A percentile compares a stretch with the other conserved stretches of the same genome.
phyloP scores from a whole-genome alignment of 2,329 filamentous ascomycete species.

The Aspergillus candidus region DNA sequence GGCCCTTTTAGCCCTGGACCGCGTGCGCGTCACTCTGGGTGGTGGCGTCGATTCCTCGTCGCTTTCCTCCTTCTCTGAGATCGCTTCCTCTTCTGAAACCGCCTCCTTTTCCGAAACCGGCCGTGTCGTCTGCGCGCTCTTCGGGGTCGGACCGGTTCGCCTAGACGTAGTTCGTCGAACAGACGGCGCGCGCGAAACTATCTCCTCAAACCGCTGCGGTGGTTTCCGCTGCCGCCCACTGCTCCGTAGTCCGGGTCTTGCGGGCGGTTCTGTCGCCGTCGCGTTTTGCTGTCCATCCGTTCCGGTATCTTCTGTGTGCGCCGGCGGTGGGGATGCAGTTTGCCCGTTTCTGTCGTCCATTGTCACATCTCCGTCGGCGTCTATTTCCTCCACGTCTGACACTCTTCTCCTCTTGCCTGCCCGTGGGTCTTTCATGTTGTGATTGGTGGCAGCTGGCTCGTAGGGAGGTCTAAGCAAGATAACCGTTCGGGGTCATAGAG shows the following conservation, averaged over 20 bases:
- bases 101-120: slow-evolving; percentile 14
- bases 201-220: slow-evolving; percentile 28
- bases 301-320: slow-evolving; percentile 11
- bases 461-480: background rate
- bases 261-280: slow-evolving; percentile 17
- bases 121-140: slow-evolving; percentile 18
- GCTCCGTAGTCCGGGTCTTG: slow-evolving; percentile 23
- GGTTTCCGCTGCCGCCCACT: slow-evolving; percentile 32
- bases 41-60: slow-evolving; percentile 3
- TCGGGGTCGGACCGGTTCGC: slow-evolving; percentile 15
- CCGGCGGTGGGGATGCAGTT: slow-evolving; percentile 9
- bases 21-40: slow-evolving; percentile 20
- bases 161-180: slow-evolving; percentile 16
- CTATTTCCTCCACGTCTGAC: slow-evolving; percentile 20
- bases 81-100: slow-evolving; percentile 15
- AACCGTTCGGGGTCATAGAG: too few relatives aligned
- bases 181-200: slow-evolving; percentile 16
- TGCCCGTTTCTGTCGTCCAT: slow-evolving; percentile 21
- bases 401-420: slow-evolving; percentile 33
- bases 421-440: slow-evolving; percentile 29
- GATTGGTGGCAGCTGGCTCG: too few relatives aligned
- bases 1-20: slow-evolving; percentile 18
- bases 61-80: slow-evolving; percentile 9
- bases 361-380: slow-evolving; percentile 27
- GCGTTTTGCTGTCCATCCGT: slow-evolving; percentile 13